Percentiles rank a stretch among this genome's conserved stretches.
These are phyloP conservation scores for Naganishia vaughanmartiniae DNA, from an alignment of 768 basidiomycete species.

Conservation along the genomic window DNA sequence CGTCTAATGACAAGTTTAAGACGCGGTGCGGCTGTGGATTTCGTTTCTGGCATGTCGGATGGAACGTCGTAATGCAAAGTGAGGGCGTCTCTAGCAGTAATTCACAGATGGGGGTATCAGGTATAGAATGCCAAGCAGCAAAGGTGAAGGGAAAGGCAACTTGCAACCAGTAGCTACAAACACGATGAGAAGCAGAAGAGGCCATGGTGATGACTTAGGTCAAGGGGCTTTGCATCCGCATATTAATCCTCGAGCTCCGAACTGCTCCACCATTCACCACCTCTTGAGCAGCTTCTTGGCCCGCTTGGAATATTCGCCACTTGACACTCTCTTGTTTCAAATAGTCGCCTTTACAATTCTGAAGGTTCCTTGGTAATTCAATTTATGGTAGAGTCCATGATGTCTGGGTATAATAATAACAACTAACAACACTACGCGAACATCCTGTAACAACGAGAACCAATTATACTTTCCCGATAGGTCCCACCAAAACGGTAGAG, in stretches of 20 bases:
- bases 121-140: neutral
- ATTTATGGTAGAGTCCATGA: neutral
- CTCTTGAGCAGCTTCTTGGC: neutral
- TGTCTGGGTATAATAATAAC: neutral
- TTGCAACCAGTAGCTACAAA: neutral
- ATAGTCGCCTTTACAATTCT: too few relatives aligned
- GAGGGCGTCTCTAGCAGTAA: neutral
- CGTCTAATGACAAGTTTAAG: slow-evolving; percentile 79
- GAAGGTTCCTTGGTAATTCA: too few relatives aligned
- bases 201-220: neutral
- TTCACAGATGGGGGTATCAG: neutral
- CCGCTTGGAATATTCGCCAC: too few relatives aligned
- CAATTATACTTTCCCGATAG: neutral
- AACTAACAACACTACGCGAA: neutral
- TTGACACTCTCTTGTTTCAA: too few relatives aligned
- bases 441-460: neutral
- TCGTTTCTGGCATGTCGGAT: slow-evolving; percentile 13
- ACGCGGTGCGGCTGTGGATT: slow-evolving; percentile 25
- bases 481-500: neutral
- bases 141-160: too few relatives aligned
- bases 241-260: too few relatives aligned
- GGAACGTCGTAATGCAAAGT: neutral
- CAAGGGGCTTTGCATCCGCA: neutral
- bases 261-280: too few relatives aligned
- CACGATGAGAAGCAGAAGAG: too few relatives aligned